Evolutionary conservation across 78 protist species (phyloP).

Genomic region (Dictyostelium discoideum): DNA sequence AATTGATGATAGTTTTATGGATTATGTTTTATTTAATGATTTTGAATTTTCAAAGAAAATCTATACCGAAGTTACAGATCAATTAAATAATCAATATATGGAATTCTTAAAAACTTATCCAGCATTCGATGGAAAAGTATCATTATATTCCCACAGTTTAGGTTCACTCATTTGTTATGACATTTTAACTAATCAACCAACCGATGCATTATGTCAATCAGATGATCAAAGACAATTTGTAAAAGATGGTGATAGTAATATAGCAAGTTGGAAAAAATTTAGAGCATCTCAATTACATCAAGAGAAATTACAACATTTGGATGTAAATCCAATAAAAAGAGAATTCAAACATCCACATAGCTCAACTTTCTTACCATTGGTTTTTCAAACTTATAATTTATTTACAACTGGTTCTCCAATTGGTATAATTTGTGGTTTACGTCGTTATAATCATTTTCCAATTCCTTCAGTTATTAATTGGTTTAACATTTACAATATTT

Average conservation of each 20-base stretch:
- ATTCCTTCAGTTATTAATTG: slow-evolving; percentile 49
- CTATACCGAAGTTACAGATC: slow-evolving; percentile 31
- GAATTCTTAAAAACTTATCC: slow-evolving; percentile 24
- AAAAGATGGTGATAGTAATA: not conserved
- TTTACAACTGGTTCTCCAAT: slow-evolving; percentile 45
- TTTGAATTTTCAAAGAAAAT: slow-evolving; percentile 21
- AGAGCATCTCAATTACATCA: not conserved
- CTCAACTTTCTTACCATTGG: not conserved
- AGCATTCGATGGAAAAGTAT: slow-evolving; percentile 43
- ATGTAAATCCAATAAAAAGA: not conserved
- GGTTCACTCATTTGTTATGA: slow-evolving; percentile 43
- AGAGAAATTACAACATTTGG: not conserved
- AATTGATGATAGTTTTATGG: slow-evolving; percentile 38
- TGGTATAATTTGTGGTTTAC: slow-evolving; percentile 16
- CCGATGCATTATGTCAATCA: not conserved
- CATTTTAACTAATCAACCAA: slow-evolving; percentile 9
- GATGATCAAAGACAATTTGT: not conserved
- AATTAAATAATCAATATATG: slow-evolving; percentile 14
- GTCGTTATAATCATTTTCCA: slow-evolving; percentile 25
- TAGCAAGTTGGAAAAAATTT: slow-evolving; percentile 18
- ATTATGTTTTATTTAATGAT: slow-evolving; percentile 16
- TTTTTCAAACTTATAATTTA: slow-evolving; percentile 34
- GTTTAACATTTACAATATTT: slow-evolving; percentile 39
- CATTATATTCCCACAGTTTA: slow-evolving; percentile 25
- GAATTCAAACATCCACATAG: not conserved